Conservation (phyloP, 371 early-diverging fungal genomes). For the Basidiobolus meristosporus region DNA sequence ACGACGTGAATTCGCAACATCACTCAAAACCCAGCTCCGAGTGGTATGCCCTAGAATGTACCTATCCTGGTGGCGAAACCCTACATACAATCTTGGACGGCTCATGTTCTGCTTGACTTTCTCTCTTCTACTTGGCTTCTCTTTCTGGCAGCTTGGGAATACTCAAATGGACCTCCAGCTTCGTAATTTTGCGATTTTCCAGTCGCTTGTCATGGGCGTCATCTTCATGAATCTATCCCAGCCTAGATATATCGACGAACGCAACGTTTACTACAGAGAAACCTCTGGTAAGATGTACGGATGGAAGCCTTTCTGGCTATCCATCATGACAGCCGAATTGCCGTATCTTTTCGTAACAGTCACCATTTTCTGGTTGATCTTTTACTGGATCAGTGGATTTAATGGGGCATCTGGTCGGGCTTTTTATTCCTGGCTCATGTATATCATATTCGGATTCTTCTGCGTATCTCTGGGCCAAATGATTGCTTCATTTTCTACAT, state of each 20-base stretch:
- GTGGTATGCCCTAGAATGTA: background rate
- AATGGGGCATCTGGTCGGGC: slow-evolving; percentile 19
- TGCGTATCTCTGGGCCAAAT: slow-evolving; percentile 50
- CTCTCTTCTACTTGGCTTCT: slow-evolving; percentile 23
- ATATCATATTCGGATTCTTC: slow-evolving; percentile 35
- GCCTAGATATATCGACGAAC: slow-evolving; percentile 51
- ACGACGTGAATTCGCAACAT: slow-evolving; percentile 31
- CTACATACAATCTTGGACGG: slow-evolving; percentile 41
- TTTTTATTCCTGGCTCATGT: slow-evolving; percentile 36
- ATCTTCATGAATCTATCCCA: slow-evolving; percentile 48
- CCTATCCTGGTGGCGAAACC: slow-evolving; percentile 21
- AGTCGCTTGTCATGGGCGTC: slow-evolving; percentile 37
- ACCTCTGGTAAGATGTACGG: slow-evolving; percentile 47
- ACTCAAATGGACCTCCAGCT: slow-evolving; percentile 44
- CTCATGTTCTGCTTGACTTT: slow-evolving; percentile 13
- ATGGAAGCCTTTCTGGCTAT: slow-evolving; percentile 36
- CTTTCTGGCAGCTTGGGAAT: slow-evolving; percentile 18
- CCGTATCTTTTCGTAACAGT: slow-evolving; percentile 33
- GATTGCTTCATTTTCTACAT: slow-evolving; percentile 42
- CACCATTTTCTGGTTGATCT: slow-evolving; percentile 35
- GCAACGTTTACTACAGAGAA: slow-evolving; percentile 48
- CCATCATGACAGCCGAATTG: slow-evolving; percentile 31
- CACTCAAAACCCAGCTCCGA: slow-evolving; percentile 25
- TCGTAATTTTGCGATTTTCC: slow-evolving; percentile 52
- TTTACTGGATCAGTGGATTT: slow-evolving; percentile 47